These are phyloP conservation scores for Carex cristatella DNA, from an alignment of 176 grass and related monocot species.

Conservation along the genomic window DNA sequence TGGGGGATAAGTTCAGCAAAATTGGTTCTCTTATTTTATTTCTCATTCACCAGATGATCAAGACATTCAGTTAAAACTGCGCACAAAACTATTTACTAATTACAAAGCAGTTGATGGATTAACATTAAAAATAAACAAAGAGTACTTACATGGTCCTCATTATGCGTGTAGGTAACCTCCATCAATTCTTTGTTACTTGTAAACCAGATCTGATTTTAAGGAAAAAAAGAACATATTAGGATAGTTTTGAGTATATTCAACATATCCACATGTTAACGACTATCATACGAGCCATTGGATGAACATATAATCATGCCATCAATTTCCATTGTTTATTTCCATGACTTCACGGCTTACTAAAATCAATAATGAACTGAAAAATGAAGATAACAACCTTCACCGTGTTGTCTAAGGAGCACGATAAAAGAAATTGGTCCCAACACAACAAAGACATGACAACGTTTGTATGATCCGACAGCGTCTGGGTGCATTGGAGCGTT, in stretches of 20 bases:
- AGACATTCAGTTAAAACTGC: neutral
- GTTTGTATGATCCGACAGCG: constrained; percentile 70
- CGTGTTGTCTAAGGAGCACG: constrained; percentile 87
- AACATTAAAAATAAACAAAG: neutral
- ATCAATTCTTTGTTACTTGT: constrained; percentile 69
- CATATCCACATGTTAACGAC: neutral
- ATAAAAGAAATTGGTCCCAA: constrained; percentile 98
- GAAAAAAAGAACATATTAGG: neutral
- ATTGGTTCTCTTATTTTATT: neutral
- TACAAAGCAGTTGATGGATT: neutral
- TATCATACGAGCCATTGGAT: neutral
- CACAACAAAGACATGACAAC: constrained; percentile 89
- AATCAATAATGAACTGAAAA: neutral
- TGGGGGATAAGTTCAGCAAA: neutral
- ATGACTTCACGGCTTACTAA: constrained; percentile 14
- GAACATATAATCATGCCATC: neutral
- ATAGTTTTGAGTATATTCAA: neutral
- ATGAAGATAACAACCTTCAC: constrained; percentile 57
- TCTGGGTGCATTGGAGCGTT: constrained; percentile 85
- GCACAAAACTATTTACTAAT: neutral
- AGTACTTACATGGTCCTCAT: constrained; percentile 67
- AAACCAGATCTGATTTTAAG: constrained; percentile 58
- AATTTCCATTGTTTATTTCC: neutral
- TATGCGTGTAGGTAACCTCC: constrained; percentile 91
- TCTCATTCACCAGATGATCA: neutral